Conservation (phyloP, 176 grass and related monocot genomes). For the Aegilops umbellulata region DNA sequence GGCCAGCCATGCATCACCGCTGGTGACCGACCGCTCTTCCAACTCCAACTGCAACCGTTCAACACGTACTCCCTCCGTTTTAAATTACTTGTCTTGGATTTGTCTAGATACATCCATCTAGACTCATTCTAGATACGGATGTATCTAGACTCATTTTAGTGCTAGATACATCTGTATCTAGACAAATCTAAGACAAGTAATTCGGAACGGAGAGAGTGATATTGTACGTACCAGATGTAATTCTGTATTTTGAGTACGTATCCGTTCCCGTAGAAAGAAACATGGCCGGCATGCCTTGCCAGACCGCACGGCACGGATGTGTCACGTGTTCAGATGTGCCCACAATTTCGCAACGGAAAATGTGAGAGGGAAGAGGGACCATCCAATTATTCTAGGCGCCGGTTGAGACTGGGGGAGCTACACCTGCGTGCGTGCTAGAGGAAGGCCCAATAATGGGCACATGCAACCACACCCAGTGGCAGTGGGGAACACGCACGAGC, state of each 20-base stretch:
- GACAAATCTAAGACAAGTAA: too few relatives aligned
- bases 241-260: neutral
- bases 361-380: conserved; percentile 41
- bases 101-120: too few relatives aligned
- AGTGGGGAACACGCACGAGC: neutral
- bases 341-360: conserved; percentile 15
- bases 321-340: conserved; percentile 9
- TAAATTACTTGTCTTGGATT: too few relatives aligned
- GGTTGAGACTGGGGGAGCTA: conserved; percentile 29
- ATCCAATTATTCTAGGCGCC: conserved; percentile 7
- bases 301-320: conserved; percentile 6
- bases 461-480: conserved; percentile 15
- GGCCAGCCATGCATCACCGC: conserved; percentile 18
- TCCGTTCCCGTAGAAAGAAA: neutral
- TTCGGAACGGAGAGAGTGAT: too few relatives aligned
- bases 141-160: too few relatives aligned
- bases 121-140: too few relatives aligned
- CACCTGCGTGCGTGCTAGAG: conserved; percentile 35
- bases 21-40: conserved; percentile 15
- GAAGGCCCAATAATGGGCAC: conserved; percentile 43
- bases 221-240: too few relatives aligned
- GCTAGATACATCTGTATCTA: too few relatives aligned
- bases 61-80: too few relatives aligned
- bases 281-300: neutral
- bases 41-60: neutral